phyloP scores from a whole-genome alignment of 176 grass and related monocot genomes.

The Urochloa ruziziensis region DNA sequence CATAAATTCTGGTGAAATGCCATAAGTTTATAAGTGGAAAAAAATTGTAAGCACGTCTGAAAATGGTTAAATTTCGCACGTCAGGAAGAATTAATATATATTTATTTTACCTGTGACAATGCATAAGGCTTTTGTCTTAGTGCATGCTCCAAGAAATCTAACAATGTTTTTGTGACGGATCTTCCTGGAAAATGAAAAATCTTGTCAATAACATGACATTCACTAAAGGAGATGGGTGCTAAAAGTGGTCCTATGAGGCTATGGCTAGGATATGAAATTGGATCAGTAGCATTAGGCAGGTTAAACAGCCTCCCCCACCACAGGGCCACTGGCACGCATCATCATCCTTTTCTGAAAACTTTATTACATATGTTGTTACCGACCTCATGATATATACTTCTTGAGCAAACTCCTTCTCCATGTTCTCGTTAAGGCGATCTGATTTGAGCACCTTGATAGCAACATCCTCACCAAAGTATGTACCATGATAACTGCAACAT shows the following conservation, averaged over 20 bases:
- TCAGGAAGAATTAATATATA: not conserved
- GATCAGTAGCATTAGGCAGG: too few species aligned
- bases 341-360: not conserved
- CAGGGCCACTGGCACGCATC: not conserved
- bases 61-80: not conserved
- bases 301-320: not conserved
- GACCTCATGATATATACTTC: slow-evolving; percentile 83
- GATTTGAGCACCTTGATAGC: slow-evolving; percentile 78
- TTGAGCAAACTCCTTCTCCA: slow-evolving; percentile 69
- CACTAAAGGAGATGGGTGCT: not conserved
- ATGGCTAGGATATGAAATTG: not conserved
- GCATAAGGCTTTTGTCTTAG: slow-evolving; percentile 53
- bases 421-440: slow-evolving; percentile 59
- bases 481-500: slow-evolving; percentile 56
- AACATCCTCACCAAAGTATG: slow-evolving; percentile 75
- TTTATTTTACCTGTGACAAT: slow-evolving; percentile 68
- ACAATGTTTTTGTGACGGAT: slow-evolving; percentile 78
- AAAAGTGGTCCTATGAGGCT: not conserved
- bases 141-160: slow-evolving; percentile 79
- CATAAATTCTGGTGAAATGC: slow-evolving; percentile 55
- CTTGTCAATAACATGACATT: not conserved
- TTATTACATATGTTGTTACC: not conserved
- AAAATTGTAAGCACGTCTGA: not conserved
- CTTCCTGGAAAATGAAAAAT: slow-evolving; percentile 37
- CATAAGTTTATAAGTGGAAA: not conserved